A percentile compares a stretch with the other conserved stretches of the same genome.
phyloP scores from a whole-genome alignment of 1,284 basidiomycete species.

The Trichosporon sp. region DNA sequence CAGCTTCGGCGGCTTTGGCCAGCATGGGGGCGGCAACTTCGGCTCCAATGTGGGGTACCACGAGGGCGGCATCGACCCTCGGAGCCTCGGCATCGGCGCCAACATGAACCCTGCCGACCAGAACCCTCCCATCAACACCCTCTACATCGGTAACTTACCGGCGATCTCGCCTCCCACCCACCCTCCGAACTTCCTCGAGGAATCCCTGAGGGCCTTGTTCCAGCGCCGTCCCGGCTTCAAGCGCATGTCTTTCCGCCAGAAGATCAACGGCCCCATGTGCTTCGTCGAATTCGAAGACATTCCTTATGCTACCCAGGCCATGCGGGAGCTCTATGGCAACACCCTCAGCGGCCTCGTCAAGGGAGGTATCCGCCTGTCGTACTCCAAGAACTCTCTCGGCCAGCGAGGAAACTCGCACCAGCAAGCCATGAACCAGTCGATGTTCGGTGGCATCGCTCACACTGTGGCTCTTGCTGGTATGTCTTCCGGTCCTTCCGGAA shows the following conservation, averaged over 20 bases:
- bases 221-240: slow-evolving; percentile 74
- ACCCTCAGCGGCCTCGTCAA: slow-evolving; percentile 85
- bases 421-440: slow-evolving; percentile 28
- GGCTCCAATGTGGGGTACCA: slow-evolving; percentile 11
- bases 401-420: slow-evolving; percentile 45
- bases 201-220: slow-evolving; percentile 76
- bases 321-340: slow-evolving; percentile 87
- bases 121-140: slow-evolving; percentile 78
- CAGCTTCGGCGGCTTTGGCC: slow-evolving; percentile 12
- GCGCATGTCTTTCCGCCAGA: slow-evolving; percentile 89
- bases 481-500: slow-evolving; percentile 18
- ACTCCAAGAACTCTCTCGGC: slow-evolving; percentile 90
- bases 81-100: slow-evolving; percentile 18
- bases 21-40: slow-evolving; percentile 11
- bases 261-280: slow-evolving; percentile 95
- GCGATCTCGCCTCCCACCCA: slow-evolving; percentile 61
- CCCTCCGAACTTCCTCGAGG: slow-evolving; percentile 75
- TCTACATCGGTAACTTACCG: slow-evolving; percentile 91
- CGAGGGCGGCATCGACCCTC: slow-evolving; percentile 16
- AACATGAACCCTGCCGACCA: slow-evolving; percentile 68
- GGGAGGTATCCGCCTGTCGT: slow-evolving; percentile 89
- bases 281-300: slow-evolving; percentile 97
- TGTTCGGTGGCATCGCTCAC: slow-evolving; percentile 46
- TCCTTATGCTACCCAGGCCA: slow-evolving; percentile 70
- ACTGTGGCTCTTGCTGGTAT: slow-evolving; percentile 45